Conservation (phyloP, 1,284 basidiomycete species). For the Puccinia triticina region DNA sequence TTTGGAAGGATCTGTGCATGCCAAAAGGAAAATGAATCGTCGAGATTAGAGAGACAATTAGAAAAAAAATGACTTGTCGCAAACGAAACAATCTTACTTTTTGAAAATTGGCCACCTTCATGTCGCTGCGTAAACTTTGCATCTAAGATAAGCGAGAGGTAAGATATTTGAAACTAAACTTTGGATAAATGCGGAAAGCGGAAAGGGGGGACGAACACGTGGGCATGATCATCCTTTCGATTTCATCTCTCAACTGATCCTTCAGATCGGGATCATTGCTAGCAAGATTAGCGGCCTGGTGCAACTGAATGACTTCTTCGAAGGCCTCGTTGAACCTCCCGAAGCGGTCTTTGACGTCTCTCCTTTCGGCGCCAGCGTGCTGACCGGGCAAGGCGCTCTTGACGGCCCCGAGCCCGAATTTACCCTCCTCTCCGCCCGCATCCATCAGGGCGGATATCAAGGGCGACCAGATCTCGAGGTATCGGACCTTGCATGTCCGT, state of each 20-base stretch:
- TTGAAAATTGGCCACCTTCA: conserved; percentile 55
- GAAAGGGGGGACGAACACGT: conserved; percentile 53
- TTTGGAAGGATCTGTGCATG: conserved; percentile 55
- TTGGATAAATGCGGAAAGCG: neutral
- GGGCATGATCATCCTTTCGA: conserved; percentile 58
- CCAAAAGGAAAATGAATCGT: neutral
- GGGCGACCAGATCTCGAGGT: conserved; percentile 58
- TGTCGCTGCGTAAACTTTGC: conserved; percentile 51
- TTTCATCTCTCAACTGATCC: conserved; percentile 57
- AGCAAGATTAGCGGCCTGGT: conserved; percentile 55
- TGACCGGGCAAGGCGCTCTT: conserved; percentile 53
- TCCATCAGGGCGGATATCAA: conserved; percentile 58
- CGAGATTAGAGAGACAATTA: neutral
- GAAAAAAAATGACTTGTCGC: conserved; percentile 12
- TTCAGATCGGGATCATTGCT: conserved; percentile 55
- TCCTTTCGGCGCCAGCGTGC: conserved; percentile 53
- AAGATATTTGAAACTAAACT: neutral
- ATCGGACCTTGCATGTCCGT: conserved; percentile 56
- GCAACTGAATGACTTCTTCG: conserved; percentile 57
- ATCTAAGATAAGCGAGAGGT: conserved; percentile 23
- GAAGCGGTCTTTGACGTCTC: conserved; percentile 58
- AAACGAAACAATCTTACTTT: conserved; percentile 44
- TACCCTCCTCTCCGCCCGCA: conserved; percentile 55
- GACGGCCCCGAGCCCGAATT: conserved; percentile 46
- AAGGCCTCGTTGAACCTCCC: conserved; percentile 58